Evolutionary conservation across 1,284 basidiomycete species (phyloP).

Genomic region (Pterula multifida): DNA sequence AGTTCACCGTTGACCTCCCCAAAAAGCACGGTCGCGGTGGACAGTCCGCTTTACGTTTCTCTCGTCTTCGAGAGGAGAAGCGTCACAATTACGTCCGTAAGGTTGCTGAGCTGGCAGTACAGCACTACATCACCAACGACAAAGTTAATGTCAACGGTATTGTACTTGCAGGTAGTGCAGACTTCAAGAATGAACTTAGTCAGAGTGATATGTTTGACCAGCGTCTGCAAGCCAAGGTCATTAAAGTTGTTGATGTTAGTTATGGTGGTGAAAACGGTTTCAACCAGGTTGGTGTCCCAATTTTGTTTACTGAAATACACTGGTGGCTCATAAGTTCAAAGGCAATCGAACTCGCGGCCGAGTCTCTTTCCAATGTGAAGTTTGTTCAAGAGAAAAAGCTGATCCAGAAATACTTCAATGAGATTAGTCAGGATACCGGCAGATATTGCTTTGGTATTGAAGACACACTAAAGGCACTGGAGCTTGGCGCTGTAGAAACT

Average conservation of each 20-base stretch:
- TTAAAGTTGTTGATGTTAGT: constrained; percentile 97
- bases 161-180: constrained; percentile 95
- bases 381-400: constrained; percentile 98
- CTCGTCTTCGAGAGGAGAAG: constrained; percentile 97
- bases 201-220: constrained; percentile 96
- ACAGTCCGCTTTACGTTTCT: constrained; percentile 99
- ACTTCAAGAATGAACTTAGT: constrained; percentile 97
- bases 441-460: constrained; percentile 98
- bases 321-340: constrained; percentile 24
- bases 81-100: constrained; percentile 99
- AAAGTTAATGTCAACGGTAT: constrained; percentile 97
- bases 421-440: constrained; percentile 96
- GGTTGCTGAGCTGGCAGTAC: constrained; percentile 93
- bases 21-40: constrained; percentile 99
- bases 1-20: constrained; percentile 97
- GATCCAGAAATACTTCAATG: constrained; percentile 98
- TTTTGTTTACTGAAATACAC: background rate
- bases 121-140: constrained; percentile 97
- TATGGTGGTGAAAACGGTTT: constrained; percentile 99
- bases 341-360: constrained; percentile 95
- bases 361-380: constrained; percentile 96
- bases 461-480: constrained; percentile 94
- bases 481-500: constrained; percentile 94
- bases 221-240: constrained; percentile 79
- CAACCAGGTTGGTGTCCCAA: constrained; percentile 63